Base-by-base conservation (phyloP, 306 rosid genomes). In the Prunus dulcis region DNA sequence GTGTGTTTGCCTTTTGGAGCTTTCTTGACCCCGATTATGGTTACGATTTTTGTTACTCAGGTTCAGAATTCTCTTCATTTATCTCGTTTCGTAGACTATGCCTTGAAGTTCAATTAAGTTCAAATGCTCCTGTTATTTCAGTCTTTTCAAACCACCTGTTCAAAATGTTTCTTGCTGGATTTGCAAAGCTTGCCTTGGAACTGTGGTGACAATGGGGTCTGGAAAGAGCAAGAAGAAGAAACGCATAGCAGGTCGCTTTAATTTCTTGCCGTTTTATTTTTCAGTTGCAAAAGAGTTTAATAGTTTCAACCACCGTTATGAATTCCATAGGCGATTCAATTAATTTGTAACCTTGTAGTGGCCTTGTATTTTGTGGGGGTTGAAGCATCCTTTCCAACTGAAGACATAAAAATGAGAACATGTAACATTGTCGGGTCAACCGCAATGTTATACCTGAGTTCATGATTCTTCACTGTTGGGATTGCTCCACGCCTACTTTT, bases 1-100 rank as follows among this genome's bases (percentile, higher is more conserved):
- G 84, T 92, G 97, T 75, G 93, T 95, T 34, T 92, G 96, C 87
- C 84, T 89, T 46, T 82, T 92, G 82, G 98, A 95, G 84, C 96
- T 92, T 78, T 81, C 78, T 69, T 83, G 84, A 87, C 78, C 73
- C 62, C 47, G 67, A 58, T 34, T 70, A 38, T 55, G 77, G 13
- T 49, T 64, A 68, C 38, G 62, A 56, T 47, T 50, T 41, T 75
- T 38, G 19, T 55, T n/a, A 15, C 32, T 20, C 14, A 65, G 69
- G 61, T 55, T 55, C 52, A 28, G 6, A n/a, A 56, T 20, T 56
- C 15, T 9, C 7, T 56, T 20, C 3, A 28, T 11, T 23, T 56
- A 19, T 20, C 9, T 55, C 5, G 43, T 38, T 38, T 38, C 0
- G 43, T 38, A 7, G 43, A 38, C 43, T 38, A 38, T 38, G 43